These are phyloP conservation scores for Crithidia brevicula DNA, from an alignment of 208 protist genomes.

Conservation along the genomic window DNA sequence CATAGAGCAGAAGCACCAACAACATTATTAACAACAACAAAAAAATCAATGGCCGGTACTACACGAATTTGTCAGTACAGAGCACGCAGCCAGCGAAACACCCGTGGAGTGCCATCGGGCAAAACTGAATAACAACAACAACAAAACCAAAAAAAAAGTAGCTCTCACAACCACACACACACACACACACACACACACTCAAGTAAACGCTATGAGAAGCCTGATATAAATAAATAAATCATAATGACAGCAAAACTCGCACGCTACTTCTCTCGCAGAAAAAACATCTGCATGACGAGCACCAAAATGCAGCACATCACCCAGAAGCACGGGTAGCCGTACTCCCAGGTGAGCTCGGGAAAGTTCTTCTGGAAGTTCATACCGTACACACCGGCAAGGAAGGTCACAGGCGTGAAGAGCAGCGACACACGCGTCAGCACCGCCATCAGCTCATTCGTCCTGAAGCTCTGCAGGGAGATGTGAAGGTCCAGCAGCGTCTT, in stretches of 20 bases:
- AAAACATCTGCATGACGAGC: slow-evolving; percentile 64
- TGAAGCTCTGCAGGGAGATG: slow-evolving; percentile 83
- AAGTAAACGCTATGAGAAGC: too few species aligned
- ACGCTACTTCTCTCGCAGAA: slow-evolving; percentile 39
- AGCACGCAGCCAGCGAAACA: too few species aligned
- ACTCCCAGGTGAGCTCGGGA: slow-evolving; percentile 74
- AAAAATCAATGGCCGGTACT: too few species aligned
- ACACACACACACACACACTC: too few species aligned
- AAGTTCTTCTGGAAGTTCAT: slow-evolving; percentile 90
- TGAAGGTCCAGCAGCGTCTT: slow-evolving; percentile 85
- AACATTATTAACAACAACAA: too few species aligned
- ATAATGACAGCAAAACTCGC: neutral
- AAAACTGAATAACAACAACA: neutral
- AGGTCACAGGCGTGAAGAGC: slow-evolving; percentile 89
- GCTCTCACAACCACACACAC: neutral
- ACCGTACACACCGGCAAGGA: slow-evolving; percentile 88
- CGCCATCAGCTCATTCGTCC: slow-evolving; percentile 89
- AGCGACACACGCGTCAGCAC: slow-evolving; percentile 86
- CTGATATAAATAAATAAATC: neutral
- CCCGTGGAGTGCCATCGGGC: too few species aligned
- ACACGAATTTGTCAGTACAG: too few species aligned
- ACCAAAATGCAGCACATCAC: slow-evolving; percentile 55
- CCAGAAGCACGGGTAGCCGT: slow-evolving; percentile 81
- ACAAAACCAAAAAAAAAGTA: slow-evolving; percentile 6
- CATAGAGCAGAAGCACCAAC: too few species aligned